Evolutionary conservation across 2,329 filamentous ascomycete genomes (phyloP).

Genomic region (Verticillium dahliae): DNA sequence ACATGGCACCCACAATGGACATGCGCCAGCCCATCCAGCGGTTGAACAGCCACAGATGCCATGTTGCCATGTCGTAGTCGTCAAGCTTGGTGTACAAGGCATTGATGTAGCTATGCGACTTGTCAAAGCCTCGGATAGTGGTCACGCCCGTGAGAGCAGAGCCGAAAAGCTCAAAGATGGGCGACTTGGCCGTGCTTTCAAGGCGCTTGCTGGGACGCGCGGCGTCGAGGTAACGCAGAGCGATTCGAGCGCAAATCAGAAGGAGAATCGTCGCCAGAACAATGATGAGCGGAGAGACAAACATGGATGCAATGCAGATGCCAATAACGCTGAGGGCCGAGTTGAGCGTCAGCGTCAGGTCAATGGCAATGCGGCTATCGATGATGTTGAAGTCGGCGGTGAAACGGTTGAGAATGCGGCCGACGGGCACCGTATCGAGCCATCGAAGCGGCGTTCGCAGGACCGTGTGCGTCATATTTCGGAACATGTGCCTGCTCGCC

Average conservation of each 20-base stretch:
- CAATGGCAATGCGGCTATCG: constrained; percentile 59
- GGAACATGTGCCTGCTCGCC: constrained; percentile 64
- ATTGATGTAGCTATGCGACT: constrained; percentile 57
- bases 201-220: constrained; percentile 71
- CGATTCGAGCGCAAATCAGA: constrained; percentile 49
- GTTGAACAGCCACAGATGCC: constrained; percentile 66
- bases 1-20: constrained; percentile 61
- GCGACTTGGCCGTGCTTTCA: constrained; percentile 70
- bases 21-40: constrained; percentile 73
- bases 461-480: constrained; percentile 58
- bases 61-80: constrained; percentile 57
- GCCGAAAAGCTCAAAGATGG: constrained; percentile 75
- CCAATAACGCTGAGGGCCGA: constrained; percentile 57
- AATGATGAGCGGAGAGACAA: constrained; percentile 64
- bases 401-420: constrained; percentile 71
- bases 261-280: constrained; percentile 54
- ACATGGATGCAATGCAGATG: constrained; percentile 58
- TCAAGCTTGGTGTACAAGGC: constrained; percentile 67
- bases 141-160: constrained; percentile 65
- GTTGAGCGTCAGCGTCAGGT: constrained; percentile 53
- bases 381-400: constrained; percentile 71
- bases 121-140: constrained; percentile 71
- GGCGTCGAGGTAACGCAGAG: constrained; percentile 57
- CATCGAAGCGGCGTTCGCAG: constrained; percentile 69
- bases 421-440: constrained; percentile 74